Conservation (phyloP, 1,139 yeast species). For the Magnusiomyces sp. region DNA sequence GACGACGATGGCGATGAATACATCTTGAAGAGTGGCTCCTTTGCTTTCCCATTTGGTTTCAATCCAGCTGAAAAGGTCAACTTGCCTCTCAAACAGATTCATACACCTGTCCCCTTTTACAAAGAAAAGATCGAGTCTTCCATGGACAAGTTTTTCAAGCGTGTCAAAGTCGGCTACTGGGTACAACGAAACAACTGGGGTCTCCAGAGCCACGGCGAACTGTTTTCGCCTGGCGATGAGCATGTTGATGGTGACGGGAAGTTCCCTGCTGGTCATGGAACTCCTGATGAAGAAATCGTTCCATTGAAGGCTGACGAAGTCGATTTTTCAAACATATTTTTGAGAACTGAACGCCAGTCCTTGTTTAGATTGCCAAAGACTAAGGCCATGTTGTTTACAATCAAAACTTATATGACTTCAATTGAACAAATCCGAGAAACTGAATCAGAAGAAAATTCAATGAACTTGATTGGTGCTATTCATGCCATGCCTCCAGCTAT, state of each 20-base stretch:
- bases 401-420: conserved; percentile 62
- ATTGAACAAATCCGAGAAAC: conserved; percentile 46
- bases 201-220: conserved; percentile 46
- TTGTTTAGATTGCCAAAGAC: conserved; percentile 51
- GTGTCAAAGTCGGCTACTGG: conserved; percentile 44
- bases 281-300: conserved; percentile 18
- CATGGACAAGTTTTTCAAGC: conserved; percentile 53
- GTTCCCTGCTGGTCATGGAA: conserved; percentile 29
- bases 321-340: conserved; percentile 49
- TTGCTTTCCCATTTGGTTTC: conserved; percentile 72
- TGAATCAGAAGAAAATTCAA: conserved; percentile 17
- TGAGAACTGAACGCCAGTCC: conserved; percentile 56
- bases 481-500: conserved; percentile 49
- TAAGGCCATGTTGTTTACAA: conserved; percentile 48
- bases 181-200: conserved; percentile 57
- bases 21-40: conserved; percentile 52
- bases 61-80: conserved; percentile 50
- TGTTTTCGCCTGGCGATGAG: conserved; percentile 45
- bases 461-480: conserved; percentile 49
- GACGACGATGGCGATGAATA: conserved; percentile 52
- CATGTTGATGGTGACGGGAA: too few species aligned
- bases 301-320: conserved; percentile 35
- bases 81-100: conserved; percentile 36
- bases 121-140: conserved; percentile 44
- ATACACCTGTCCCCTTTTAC: conserved; percentile 58